Base-by-base conservation (phyloP, 371 early-diverging fungal genomes). In the Zychaea mexicana region DNA sequence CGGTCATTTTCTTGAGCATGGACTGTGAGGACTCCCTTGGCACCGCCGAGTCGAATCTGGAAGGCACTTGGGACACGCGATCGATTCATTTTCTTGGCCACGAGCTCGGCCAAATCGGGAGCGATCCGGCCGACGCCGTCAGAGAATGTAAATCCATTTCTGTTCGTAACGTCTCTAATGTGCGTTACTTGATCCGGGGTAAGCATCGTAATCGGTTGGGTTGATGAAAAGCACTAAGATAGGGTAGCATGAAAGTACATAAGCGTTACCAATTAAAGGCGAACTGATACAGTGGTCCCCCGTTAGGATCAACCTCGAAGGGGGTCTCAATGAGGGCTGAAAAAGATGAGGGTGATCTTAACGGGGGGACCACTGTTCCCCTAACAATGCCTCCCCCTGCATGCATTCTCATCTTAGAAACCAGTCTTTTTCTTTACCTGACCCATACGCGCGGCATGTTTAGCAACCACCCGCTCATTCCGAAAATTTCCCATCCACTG, bases 111-210 rank as follows among this genome's bases (percentile, higher is more conserved):
- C 13, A 88, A 58, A 5, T 53, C 58, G 12, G 61, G 57, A 0
- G 88, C 81, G 28, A 94, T 85, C 22, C 70, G 71, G 0, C 95
- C 95, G 33, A 90, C 85, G 2, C 94, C 94, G 62, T 90, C 91
- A 13, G 91, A 83, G 57, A 74, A 92, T 8, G 47, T 67, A 63
- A 81, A 83, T 0, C 72, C 71, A 45, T 84, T 78, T n/a, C 6
- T 69, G 57, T 52, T 68, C 71, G 52, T 36, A 46, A 88, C 79
- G 57, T 92, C 91, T 1, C 70, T 68, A 17, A 87, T 79, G 49
- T 72, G 62, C 38, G 62, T 62, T 0, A 87, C 62, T 8, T 87
- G 72, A 1, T 63, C 24, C 0, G 52, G 21, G 0, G 65, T 27
- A 1, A 85, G 59, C n/a, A 62, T 70, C 2, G 61, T 49, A 12